phyloP scores from a whole-genome alignment of 208 protist species.

The Leishmania martiniquensis region DNA sequence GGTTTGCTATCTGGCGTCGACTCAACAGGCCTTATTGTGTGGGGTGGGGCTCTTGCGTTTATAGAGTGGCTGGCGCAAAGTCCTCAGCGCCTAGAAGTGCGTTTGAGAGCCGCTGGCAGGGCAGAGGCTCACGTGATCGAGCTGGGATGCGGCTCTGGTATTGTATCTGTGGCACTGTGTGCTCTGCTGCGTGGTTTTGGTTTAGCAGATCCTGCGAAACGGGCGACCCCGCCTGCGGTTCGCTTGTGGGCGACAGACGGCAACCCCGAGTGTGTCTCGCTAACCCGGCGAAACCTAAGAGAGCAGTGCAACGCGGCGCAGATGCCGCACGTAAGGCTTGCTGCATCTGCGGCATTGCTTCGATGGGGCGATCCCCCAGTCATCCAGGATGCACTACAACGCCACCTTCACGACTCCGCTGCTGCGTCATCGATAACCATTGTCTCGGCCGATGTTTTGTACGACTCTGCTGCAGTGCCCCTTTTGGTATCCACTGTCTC shows the following conservation, averaged over 20 bases:
- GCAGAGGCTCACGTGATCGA: slow-evolving; percentile 15
- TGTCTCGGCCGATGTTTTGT: slow-evolving; percentile 47
- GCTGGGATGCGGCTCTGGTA: slow-evolving; percentile 42
- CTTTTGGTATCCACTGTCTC: slow-evolving; percentile 36
- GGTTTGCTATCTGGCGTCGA: slow-evolving; percentile 33
- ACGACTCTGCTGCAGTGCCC: slow-evolving; percentile 32
- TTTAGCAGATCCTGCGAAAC: not conserved
- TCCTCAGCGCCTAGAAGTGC: not conserved
- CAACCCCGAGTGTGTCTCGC: slow-evolving; percentile 35
- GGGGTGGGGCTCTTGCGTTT: slow-evolving; percentile 39
- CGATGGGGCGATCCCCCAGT: slow-evolving; percentile 21
- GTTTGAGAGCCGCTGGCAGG: not conserved
- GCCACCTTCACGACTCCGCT: not conserved
- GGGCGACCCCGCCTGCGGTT: not conserved
- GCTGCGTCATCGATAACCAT: slow-evolving; percentile 6
- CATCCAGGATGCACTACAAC: not conserved
- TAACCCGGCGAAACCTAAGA: slow-evolving; percentile 25
- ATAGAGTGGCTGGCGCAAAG: slow-evolving; percentile 37
- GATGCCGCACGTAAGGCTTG: not conserved
- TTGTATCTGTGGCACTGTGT: slow-evolving; percentile 30
- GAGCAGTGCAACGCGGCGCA: slow-evolving; percentile 18
- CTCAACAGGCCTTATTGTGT: slow-evolving; percentile 47
- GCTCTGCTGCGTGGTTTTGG: slow-evolving; percentile 6
- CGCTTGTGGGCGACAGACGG: slow-evolving; percentile 37
- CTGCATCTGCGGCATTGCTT: slow-evolving; percentile 21